phyloP scores from a whole-genome alignment of 2,329 filamentous ascomycete genomes.

The Cladosporium velox region DNA sequence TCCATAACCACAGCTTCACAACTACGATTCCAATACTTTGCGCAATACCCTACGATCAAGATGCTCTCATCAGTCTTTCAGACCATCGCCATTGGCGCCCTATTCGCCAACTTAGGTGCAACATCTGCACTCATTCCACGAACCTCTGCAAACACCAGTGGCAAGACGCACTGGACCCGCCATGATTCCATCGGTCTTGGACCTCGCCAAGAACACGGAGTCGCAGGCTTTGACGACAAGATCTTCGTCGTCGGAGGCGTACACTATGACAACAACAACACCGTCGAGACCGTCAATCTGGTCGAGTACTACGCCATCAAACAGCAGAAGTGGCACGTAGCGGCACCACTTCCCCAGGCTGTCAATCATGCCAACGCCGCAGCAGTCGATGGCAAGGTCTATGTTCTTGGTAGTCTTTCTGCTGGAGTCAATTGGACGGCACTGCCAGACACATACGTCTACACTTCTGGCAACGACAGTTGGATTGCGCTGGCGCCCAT shows the following conservation, averaged over 20 bases:
- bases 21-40: neutral
- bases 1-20: neutral
- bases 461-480: neutral
- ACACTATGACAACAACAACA: neutral
- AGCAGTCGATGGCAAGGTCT: neutral
- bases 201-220: neutral
- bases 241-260: neutral
- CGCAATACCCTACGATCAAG: neutral
- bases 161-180: conserved; percentile 6
- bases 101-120: neutral
- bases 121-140: neutral
- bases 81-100: neutral
- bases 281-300: neutral
- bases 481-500: neutral
- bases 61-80: neutral
- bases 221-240: neutral
- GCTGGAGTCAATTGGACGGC: neutral
- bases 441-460: neutral
- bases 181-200: neutral
- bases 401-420: neutral
- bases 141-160: neutral
- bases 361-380: neutral
- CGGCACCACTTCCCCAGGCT: neutral
- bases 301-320: neutral
- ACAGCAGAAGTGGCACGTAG: conserved; percentile 1